These are phyloP conservation scores for Xylaria sp. DNA, from an alignment of 2,329 filamentous ascomycete species.

Conservation along the genomic window DNA sequence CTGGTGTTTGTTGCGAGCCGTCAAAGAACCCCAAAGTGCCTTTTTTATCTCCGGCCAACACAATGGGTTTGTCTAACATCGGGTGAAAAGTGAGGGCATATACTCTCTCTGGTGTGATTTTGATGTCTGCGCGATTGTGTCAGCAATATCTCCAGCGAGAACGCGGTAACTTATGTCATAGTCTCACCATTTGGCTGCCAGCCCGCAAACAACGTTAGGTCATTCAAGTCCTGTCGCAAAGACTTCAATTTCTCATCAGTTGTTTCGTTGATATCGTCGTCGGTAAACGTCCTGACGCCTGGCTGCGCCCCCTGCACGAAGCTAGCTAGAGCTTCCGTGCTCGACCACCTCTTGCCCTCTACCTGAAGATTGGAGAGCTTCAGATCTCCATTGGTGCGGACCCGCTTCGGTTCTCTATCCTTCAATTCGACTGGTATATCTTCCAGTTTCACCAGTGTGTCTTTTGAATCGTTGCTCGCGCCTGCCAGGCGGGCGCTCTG, in stretches of 20 bases:
- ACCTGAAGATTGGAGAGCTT: slow-evolving; percentile 81
- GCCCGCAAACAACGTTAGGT: slow-evolving; percentile 81
- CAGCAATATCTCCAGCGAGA: neutral
- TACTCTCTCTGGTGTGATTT: slow-evolving; percentile 86
- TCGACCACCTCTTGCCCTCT: slow-evolving; percentile 80
- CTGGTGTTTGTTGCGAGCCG: slow-evolving; percentile 73
- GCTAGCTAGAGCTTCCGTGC: slow-evolving; percentile 71
- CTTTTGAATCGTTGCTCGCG: slow-evolving; percentile 59
- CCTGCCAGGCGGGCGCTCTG: slow-evolving; percentile 69
- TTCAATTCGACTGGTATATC: slow-evolving; percentile 52
- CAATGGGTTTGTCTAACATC: slow-evolving; percentile 81
- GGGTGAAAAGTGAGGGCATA: slow-evolving; percentile 93
- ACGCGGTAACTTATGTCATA: neutral
- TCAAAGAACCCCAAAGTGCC: slow-evolving; percentile 93
- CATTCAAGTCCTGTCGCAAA: slow-evolving; percentile 79
- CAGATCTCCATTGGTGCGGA: slow-evolving; percentile 65
- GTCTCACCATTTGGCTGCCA: slow-evolving; percentile 80
- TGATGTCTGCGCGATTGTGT: slow-evolving; percentile 72
- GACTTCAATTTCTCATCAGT: slow-evolving; percentile 78
- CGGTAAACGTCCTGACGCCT: slow-evolving; percentile 84
- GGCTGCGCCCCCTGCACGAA: slow-evolving; percentile 76
- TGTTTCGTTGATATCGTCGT: slow-evolving; percentile 84
- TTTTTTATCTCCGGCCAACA: slow-evolving; percentile 95
- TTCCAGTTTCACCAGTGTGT: slow-evolving; percentile 61
- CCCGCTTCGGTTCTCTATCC: slow-evolving; percentile 66